Evolutionary conservation across 768 basidiomycete species (phyloP).

Genomic region (Clitopilus hobsonii): DNA sequence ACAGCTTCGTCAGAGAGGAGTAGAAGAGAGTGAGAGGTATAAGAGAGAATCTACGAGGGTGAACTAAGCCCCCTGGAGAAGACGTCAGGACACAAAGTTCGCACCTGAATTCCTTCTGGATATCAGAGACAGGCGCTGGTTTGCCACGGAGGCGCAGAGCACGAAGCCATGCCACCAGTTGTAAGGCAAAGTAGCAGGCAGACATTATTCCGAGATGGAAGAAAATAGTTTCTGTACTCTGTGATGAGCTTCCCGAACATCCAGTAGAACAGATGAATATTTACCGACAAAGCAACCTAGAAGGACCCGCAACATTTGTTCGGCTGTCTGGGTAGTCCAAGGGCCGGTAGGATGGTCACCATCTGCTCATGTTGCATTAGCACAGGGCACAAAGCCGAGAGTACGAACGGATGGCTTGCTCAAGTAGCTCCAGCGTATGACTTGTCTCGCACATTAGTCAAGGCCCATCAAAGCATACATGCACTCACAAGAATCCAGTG

Average conservation of each 20-base stretch:
- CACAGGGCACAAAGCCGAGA: background rate
- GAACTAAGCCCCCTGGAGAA: background rate
- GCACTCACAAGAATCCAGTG: slow-evolving; percentile 69
- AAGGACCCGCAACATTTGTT: slow-evolving; percentile 52
- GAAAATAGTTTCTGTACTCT: slow-evolving; percentile 59
- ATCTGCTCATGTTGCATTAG: slow-evolving; percentile 23
- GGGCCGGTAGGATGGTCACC: slow-evolving; percentile 29
- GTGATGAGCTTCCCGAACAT: background rate
- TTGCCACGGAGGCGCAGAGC: slow-evolving; percentile 16
- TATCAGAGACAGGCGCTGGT: slow-evolving; percentile 33
- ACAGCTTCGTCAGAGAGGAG: slow-evolving; percentile 79
- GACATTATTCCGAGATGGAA: slow-evolving; percentile 68
- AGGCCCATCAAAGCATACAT: slow-evolving; percentile 3
- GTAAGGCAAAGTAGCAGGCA: slow-evolving; percentile 51
- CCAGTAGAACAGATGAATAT: slow-evolving; percentile 5
- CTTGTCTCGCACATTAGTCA: slow-evolving; percentile 27
- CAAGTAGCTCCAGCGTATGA: slow-evolving; percentile 75
- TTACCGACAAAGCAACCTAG: slow-evolving; percentile 62
- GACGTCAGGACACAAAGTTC: slow-evolving; percentile 3
- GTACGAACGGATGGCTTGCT: slow-evolving; percentile 29
- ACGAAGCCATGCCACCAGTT: slow-evolving; percentile 30
- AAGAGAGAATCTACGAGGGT: slow-evolving; percentile 51
- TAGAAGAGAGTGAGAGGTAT: slow-evolving; percentile 79
- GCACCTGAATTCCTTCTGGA: slow-evolving; percentile 61
- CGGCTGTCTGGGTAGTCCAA: slow-evolving; percentile 49